Evolutionary conservation across 192 early-diverging fungal genomes (phyloP), one percentile per base, ranked within the genome.

Genomic region (Geosiphon pyriformis): DNA sequence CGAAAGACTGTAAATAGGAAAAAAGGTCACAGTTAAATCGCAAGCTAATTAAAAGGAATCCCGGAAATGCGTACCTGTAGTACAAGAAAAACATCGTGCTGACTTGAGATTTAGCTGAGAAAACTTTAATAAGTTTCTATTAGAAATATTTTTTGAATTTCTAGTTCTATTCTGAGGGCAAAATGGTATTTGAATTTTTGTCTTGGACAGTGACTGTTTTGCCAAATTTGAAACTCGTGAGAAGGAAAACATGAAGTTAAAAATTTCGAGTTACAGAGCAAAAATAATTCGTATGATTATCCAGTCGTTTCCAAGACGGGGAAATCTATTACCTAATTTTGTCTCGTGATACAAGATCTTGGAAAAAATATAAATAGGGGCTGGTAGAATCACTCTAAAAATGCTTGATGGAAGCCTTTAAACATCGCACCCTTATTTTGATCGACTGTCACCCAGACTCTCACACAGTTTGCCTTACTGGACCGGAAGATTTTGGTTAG

Each of bases 371-470:
- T 42, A 42, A 42, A 42, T 42, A 42, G 15, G 7, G 37, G 6
- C 15, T 42, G 37, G 6, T n/a, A n/a, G n/a, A n/a, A 10, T 42
- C 37, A 42, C 37, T 42, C 6, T 10, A 42, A 42, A 15, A 42
- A 42, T 15, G 6, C 37, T 6, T 42, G 15, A 42, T 42, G 37
- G 37, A 42, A 42, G 15, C 15, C 37, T 42, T 42, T 42, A 15
- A 42, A 6, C 37, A 59, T 22, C 49, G 49, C 33, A 67, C 65
- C 12, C n/a, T 57, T 15, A 67, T 67, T 29, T 57, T 67, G 18
- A 35, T 67, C 25, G 65, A 67, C 22, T 67, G 65, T 29, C 65
- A 67, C 31, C 52, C 52, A 6, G 34, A 67, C 31, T 23, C 65
- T 4, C 65, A 47, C 1, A 29, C 54, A 12, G 15, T 18, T 30